Base-by-base conservation (phyloP, 768 basidiomycete genomes). In the Mycena capillaripes region DNA sequence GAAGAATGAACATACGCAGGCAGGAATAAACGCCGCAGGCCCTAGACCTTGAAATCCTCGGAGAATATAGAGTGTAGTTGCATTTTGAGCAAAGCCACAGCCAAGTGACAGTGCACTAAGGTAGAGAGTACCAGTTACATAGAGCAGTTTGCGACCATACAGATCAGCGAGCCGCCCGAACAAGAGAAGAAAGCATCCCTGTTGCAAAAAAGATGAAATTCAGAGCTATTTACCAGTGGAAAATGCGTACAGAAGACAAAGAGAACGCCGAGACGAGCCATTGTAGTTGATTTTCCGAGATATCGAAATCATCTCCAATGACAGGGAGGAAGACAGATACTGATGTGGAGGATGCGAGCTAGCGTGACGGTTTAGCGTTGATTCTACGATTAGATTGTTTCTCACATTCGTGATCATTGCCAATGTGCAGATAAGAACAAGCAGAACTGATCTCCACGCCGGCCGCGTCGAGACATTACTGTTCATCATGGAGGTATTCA, bases 11-110 rank as follows among this genome's bases (percentile, higher is more conserved):
- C 90, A 72, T 72, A 90, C 89, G 34, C 86, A 82, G 14, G 91
- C 84, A 1, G 91, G 91, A 32, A 91, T 84, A 16, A 84, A 82
- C 0, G 91, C 91, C 0, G 91, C 90, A 0, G 85, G 84, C 7
- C 91, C 93, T 30, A 90, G 76, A 1, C 93, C 93, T 65, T 92
- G 90, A 30, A 92, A 75, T 3, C 87, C 93, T 44, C 93, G 85
- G 21, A 92, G 83, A 25, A 94, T 75, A 71, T 88, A 86, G 62
- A 94, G 75, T 1, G 85, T 83, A 21, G 89, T 80, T n/a, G 83
- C 82, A 61, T 83, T 82, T 32, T 84, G 77, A 0, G 88, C 81
- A 68, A 93, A 89, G 6, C 86, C 89, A 61, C 87, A 83, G 0
- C 84, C 88, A 0, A 94, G 65, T 2, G 87, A 82, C 61, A 89